These are phyloP conservation scores for Larix kaempferi DNA, from an alignment of 75 land plant genomes.

Conservation along the genomic window DNA sequence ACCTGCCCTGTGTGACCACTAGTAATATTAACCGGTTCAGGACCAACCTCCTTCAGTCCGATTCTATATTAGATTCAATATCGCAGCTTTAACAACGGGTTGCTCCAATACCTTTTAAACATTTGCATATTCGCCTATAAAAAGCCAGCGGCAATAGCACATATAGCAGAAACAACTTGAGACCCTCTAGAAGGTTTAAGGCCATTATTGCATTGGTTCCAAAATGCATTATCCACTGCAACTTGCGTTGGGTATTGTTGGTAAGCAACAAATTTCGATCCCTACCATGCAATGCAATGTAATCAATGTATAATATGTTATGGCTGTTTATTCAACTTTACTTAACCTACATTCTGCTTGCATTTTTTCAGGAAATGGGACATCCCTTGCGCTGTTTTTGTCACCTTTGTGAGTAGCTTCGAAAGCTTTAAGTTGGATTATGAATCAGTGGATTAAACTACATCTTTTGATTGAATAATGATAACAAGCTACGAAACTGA, in stretches of 20 bases:
- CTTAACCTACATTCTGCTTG: neutral
- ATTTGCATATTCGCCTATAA: too few species aligned
- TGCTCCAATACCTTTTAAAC: too few species aligned
- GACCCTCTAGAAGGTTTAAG: too few species aligned
- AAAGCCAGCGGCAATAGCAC: too few species aligned
- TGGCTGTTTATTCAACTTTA: neutral
- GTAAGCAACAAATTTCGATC: neutral
- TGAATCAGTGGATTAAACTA: neutral
- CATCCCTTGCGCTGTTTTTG: neutral
- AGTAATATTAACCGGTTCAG: too few species aligned
- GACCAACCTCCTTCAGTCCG: too few species aligned
- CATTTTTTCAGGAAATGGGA: constrained; percentile 7
- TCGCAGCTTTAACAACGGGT: too few species aligned
- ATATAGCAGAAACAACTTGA: too few species aligned
- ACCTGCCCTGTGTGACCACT: too few species aligned
- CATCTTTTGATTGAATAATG: neutral
- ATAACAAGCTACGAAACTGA: neutral
- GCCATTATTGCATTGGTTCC: too few species aligned
- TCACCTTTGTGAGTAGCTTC: neutral
- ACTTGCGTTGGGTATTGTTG: neutral
- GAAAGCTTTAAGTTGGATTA: neutral
- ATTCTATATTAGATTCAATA: too few species aligned
- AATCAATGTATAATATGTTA: neutral
- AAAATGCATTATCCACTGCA: neutral
- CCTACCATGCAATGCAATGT: neutral